Conservation (phyloP, 306 rosid genomes). For the Glycine soja region DNA sequence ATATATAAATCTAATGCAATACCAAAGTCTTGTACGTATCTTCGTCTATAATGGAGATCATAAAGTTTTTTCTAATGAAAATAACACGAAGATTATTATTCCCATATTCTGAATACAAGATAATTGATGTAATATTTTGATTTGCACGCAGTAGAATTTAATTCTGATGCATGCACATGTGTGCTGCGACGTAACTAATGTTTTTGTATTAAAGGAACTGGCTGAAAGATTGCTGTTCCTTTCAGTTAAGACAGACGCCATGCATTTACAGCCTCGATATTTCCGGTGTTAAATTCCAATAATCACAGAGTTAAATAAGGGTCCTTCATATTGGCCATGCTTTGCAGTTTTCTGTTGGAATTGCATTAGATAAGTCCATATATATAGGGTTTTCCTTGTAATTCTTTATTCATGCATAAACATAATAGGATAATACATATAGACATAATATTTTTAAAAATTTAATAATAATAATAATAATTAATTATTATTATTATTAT, state of each 20-base stretch:
- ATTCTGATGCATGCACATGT: slow-evolving; percentile 9
- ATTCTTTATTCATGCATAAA: too few species aligned
- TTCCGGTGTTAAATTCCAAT: slow-evolving; percentile 21
- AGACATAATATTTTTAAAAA: too few species aligned
- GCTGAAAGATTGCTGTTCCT: slow-evolving; percentile 11
- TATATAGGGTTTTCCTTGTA: slow-evolving; percentile 8
- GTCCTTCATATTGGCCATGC: slow-evolving; percentile 23
- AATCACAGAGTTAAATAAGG: neutral
- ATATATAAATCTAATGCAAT: neutral
- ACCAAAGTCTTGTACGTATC: neutral
- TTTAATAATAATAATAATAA: too few species aligned
- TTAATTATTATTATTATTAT: too few species aligned
- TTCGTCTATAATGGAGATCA: neutral
- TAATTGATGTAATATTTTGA: neutral
- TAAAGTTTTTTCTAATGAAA: neutral
- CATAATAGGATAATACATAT: too few species aligned
- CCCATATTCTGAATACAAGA: neutral
- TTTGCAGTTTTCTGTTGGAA: slow-evolving; percentile 1
- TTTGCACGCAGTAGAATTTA: neutral
- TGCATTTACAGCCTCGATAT: slow-evolving; percentile 21
- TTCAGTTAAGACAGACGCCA: neutral
- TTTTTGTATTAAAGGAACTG: slow-evolving; percentile 11
- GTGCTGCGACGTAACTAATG: neutral
- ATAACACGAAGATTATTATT: neutral
- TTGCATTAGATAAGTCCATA: neutral